Conservation (phyloP, 1,139 yeast species). For the Starmera stellimalicola region DNA sequence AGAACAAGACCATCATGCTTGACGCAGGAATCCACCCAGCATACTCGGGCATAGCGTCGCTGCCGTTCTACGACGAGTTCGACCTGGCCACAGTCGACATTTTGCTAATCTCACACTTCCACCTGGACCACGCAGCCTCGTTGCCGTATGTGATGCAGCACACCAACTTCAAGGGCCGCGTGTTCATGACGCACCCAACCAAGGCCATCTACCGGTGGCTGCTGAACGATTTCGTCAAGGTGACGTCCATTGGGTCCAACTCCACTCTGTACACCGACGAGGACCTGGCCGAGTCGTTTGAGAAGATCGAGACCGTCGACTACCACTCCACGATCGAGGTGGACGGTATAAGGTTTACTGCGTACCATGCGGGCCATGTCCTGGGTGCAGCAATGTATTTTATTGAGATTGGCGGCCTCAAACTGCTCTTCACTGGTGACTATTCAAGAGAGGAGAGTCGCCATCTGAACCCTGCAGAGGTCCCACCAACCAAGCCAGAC, state of each 20-base stretch:
- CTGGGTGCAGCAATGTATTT: slow-evolving; percentile 98
- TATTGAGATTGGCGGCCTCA: slow-evolving; percentile 88
- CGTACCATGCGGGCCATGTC: slow-evolving; percentile 98
- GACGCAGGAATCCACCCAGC: slow-evolving; percentile 99
- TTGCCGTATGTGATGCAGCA: slow-evolving; percentile 97
- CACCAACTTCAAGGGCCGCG: slow-evolving; percentile 88
- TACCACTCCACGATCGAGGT: slow-evolving; percentile 93
- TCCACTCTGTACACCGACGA: slow-evolving; percentile 72
- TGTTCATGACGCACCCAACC: slow-evolving; percentile 98
- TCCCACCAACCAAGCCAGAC: slow-evolving; percentile 86
- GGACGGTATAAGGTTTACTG: slow-evolving; percentile 90
- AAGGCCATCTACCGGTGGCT: slow-evolving; percentile 97
- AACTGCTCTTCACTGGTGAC: slow-evolving; percentile 89
- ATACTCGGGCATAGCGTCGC: slow-evolving; percentile 75
- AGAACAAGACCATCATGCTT: slow-evolving; percentile 92
- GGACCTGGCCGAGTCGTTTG: slow-evolving; percentile 81
- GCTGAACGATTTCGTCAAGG: slow-evolving; percentile 86
- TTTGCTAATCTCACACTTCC: slow-evolving; percentile 85
- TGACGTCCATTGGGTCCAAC: slow-evolving; percentile 60
- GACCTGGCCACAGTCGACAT: slow-evolving; percentile 84
- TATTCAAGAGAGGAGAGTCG: slow-evolving; percentile 93
- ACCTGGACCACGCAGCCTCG: slow-evolving; percentile 95
- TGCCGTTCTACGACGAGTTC: slow-evolving; percentile 93
- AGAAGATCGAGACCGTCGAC: slow-evolving; percentile 85
- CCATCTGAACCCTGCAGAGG: slow-evolving; percentile 90